Evolutionary conservation across 2,329 filamentous ascomycete genomes (phyloP), one percentile per base, ranked within the genome.

Genomic region (Cladosporium phlei): DNA sequence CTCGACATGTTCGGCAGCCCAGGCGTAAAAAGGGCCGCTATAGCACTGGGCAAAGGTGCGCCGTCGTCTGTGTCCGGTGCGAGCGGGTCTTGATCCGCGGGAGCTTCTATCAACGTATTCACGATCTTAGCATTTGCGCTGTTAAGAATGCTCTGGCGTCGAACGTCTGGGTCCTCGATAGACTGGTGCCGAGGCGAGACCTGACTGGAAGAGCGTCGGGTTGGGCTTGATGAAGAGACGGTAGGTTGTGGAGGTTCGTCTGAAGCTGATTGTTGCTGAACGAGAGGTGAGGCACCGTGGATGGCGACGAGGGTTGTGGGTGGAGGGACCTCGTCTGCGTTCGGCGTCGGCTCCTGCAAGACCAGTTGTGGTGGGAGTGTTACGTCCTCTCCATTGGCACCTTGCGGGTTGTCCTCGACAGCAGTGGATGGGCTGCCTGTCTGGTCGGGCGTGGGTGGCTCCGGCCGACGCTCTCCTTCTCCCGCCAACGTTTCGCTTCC

Each of bases 41-140:
- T 43, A 7, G 38, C 52, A 43, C 48, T 49, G 50, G 42, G 51
- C 47, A 64, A 53, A 46, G 53, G 61, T 51, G 29, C 24, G 60
- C 54, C 55, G 60, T 62, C 52, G 56, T 53, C 47, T 39, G 59
- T 46, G 7, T 66, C 59, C n/a, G 59, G 54, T 16, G 61, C 50
- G 10, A 38, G 33, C 9, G 35, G 33, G 24, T 47, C 53, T 12
- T 56, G 40, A 7, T 46, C 51, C 43, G 69, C 60, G 21, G 68
- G 67, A 38, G 71, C 61, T 54, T 75, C 69, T 51, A 82, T 70
- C 38, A 82, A 69, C 9, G 75, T 75, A 52, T 69, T 74, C 57
- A 79, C 78, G 43, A 68, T 56, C 46, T 58, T 61, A 24, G 64
- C 66, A 69, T 70, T 66, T 53, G 68, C 57, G 54, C 57, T 58